Evolutionary conservation across 2,329 filamentous ascomycete genomes (phyloP).

Genomic region (Diaporthe citrichinensis): DNA sequence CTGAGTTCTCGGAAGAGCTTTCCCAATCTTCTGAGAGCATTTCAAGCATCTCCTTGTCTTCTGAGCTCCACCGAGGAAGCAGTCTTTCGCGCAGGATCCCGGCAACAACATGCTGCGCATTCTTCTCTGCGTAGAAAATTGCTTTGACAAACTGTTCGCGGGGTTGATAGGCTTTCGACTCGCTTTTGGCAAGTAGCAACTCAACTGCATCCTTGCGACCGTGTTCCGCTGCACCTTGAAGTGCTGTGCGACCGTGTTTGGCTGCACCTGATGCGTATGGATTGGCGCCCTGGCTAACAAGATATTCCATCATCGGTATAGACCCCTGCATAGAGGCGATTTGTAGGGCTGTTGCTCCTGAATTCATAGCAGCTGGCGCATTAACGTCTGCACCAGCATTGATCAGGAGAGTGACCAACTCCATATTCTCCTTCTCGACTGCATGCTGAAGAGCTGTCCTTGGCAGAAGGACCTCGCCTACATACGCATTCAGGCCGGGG

Average conservation of each 20-base stretch:
- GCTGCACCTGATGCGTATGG: background rate
- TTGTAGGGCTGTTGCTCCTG: background rate
- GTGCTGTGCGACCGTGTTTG: background rate
- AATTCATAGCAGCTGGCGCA: background rate
- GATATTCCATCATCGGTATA: background rate
- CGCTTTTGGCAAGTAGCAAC: background rate
- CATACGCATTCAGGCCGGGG: too few species aligned
- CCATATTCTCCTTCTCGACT: background rate
- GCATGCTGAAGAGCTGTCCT: background rate
- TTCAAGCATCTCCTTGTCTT: background rate
- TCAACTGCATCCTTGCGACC: background rate
- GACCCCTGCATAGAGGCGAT: background rate
- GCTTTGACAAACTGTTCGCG: background rate
- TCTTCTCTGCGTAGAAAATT: background rate
- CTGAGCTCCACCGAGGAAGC: fast-evolving
- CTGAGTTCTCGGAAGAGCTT: background rate
- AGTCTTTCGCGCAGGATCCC: background rate
- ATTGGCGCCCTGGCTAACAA: background rate
- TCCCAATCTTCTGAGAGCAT: background rate
- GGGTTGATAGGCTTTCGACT: background rate
- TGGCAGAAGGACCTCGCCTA: too few species aligned
- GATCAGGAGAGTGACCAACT: background rate
- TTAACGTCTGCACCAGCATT: background rate
- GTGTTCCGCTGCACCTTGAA: background rate
- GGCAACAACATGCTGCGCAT: background rate